These are phyloP conservation scores for Rubus idaeus DNA, from an alignment of 306 rosid genomes.

Conservation along the genomic window DNA sequence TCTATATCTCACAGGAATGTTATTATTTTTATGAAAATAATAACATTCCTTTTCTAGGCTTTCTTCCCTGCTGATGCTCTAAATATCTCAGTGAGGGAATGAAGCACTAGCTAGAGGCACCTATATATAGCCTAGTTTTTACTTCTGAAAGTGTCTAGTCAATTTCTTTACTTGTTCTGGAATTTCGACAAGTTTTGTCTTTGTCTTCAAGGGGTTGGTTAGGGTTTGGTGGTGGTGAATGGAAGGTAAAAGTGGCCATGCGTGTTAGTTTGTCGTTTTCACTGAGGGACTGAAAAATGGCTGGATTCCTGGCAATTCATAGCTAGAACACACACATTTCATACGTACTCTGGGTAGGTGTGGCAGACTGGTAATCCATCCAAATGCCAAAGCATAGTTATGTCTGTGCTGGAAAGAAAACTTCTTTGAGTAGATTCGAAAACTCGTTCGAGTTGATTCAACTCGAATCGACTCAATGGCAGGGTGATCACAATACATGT, in stretches of 20 bases:
- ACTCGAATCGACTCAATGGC: not conserved
- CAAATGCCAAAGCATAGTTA: not conserved
- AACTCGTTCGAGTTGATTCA: not conserved
- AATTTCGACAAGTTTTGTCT: not conserved
- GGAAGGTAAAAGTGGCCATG: slow-evolving; percentile 9
- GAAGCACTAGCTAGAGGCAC: not conserved
- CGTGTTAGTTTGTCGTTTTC: slow-evolving; percentile 22
- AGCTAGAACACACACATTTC: not conserved
- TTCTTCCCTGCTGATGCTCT: not conserved
- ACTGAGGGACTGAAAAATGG: not conserved
- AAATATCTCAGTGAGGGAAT: not conserved
- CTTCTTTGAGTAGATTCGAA: not conserved
- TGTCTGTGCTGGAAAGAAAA: not conserved
- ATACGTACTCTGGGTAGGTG: not conserved
- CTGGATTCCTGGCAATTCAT: not conserved
- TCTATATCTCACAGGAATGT: not conserved
- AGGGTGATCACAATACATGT: not conserved
- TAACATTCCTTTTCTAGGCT: not conserved
- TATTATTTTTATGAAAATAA: not conserved
- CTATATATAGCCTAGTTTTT: not conserved
- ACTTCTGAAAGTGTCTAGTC: not conserved
- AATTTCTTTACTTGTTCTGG: not conserved
- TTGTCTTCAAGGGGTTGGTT: slow-evolving; percentile 14
- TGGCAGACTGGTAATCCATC: not conserved
- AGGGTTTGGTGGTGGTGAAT: slow-evolving; percentile 13